These are phyloP conservation scores for Phytophthora fragariaefolia DNA, from an alignment of 352 stramenopile species.

Conservation along the genomic window DNA sequence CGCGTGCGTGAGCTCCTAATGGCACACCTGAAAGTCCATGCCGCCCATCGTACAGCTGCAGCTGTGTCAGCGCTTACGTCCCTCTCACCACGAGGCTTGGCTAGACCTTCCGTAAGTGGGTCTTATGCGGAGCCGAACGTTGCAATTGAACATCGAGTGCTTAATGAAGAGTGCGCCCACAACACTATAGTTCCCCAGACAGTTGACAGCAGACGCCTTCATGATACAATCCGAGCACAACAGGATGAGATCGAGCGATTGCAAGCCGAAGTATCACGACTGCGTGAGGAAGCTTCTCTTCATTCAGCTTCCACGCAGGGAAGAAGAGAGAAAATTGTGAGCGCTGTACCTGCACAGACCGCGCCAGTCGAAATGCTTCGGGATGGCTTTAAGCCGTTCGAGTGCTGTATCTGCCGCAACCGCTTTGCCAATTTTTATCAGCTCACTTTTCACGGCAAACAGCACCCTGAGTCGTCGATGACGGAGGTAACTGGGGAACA, in stretches of 20 bases:
- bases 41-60: constrained; percentile 19
- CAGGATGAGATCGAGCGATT: constrained; percentile 55
- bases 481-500: constrained; percentile 47
- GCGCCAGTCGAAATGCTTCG: constrained; percentile 60
- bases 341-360: constrained; percentile 34
- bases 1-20: constrained; percentile 38
- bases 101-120: constrained; percentile 14
- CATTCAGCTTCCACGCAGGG: constrained; percentile 6
- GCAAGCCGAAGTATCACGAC: constrained; percentile 43
- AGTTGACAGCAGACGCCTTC: constrained; percentile 32
- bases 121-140: neutral
- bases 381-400: constrained; percentile 70
- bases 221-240: constrained; percentile 51
- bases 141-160: constrained; percentile 4
- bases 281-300: constrained; percentile 27
- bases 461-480: constrained; percentile 47
- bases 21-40: constrained; percentile 35
- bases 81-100: constrained; percentile 18
- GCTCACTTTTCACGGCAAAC: constrained; percentile 73
- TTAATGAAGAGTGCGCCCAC: too few relatives aligned
- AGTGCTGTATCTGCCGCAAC: constrained; percentile 62
- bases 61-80: constrained; percentile 19
- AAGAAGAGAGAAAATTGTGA: constrained; percentile 9
- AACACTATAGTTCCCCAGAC: neutral
- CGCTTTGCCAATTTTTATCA: constrained; percentile 76